Percentiles rank a stretch among this genome's conserved stretches.
Conservation (phyloP, 2,329 filamentous ascomycete genomes). For the Colletotrichum abscissum region DNA sequence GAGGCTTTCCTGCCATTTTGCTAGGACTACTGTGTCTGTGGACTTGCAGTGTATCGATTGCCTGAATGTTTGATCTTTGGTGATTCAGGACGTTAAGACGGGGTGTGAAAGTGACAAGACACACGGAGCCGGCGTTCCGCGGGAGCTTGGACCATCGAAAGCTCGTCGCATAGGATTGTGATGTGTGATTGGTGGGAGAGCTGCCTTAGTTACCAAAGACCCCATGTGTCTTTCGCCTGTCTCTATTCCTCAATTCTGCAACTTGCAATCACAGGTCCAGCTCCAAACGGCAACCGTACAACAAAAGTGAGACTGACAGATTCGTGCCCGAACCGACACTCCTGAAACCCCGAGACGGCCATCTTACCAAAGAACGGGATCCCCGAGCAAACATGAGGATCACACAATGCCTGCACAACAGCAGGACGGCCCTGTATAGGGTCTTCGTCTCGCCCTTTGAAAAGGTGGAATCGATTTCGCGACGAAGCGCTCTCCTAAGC, state of each 20-base stretch:
- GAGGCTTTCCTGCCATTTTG: constrained; percentile 20
- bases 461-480: constrained; percentile 40
- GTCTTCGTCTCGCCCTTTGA: constrained; percentile 56
- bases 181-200: constrained; percentile 25
- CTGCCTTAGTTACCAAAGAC: neutral
- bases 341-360: neutral
- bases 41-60: neutral
- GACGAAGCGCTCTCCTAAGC: constrained; percentile 36
- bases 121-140: neutral
- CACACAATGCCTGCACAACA: constrained; percentile 53
- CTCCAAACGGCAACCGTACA: neutral
- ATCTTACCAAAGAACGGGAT: neutral
- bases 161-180: constrained; percentile 23
- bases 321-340: neutral
- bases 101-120: neutral
- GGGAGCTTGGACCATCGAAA: constrained; percentile 32
- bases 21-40: neutral
- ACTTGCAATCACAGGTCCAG: neutral
- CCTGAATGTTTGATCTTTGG: neutral
- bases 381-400: constrained; percentile 49
- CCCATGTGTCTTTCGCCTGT: neutral
- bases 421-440: constrained; percentile 57
- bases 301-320: neutral
- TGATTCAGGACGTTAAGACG: neutral
- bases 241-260: neutral